These are phyloP conservation scores for Galerina marginata DNA, from an alignment of 768 basidiomycete genomes.

Conservation along the genomic window DNA sequence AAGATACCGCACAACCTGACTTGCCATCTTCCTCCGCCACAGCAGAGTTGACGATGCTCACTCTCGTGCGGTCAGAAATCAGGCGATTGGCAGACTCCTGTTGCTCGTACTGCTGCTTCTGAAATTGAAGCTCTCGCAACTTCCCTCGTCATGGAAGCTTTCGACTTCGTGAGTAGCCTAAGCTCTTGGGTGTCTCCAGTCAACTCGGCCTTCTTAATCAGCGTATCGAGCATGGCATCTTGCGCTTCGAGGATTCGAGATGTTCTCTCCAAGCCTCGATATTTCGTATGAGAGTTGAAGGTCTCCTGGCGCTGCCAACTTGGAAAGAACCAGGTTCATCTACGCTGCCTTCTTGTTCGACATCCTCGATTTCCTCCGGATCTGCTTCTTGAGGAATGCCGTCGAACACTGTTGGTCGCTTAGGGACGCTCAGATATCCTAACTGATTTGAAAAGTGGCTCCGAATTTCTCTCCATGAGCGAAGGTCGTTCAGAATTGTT, in stretches of 20 bases:
- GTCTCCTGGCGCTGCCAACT: conserved; percentile 86
- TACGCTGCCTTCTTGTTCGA: conserved; percentile 26
- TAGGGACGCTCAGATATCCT: conserved; percentile 21
- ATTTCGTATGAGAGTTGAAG: conserved; percentile 90
- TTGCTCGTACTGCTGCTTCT: conserved; percentile 91
- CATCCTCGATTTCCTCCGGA: conserved; percentile 21
- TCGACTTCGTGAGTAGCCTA: conserved; percentile 80
- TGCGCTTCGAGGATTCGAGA: conserved; percentile 81
- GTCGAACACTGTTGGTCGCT: conserved; percentile 21
- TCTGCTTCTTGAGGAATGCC: conserved; percentile 18
- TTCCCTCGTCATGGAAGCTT: conserved; percentile 81
- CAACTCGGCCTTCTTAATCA: conserved; percentile 94
- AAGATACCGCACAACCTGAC: conserved; percentile 89
- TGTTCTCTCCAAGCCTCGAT: conserved; percentile 73
- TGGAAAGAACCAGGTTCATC: conserved; percentile 60
- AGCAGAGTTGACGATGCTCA: conserved; percentile 85
- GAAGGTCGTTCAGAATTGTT: conserved; percentile 23
- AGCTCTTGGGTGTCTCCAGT: conserved; percentile 91
- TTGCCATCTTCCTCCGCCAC: conserved; percentile 86
- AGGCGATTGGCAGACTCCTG: conserved; percentile 92
- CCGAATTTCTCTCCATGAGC: conserved; percentile 24
- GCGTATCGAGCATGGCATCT: conserved; percentile 79
- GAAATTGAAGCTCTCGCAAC: conserved; percentile 85
- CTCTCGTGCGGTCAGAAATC: conserved; percentile 79
- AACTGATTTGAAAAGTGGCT: conserved; percentile 31